Evolutionary conservation across 1,139 yeast species (phyloP).

Genomic region (Scheffersomyces stambukii): DNA sequence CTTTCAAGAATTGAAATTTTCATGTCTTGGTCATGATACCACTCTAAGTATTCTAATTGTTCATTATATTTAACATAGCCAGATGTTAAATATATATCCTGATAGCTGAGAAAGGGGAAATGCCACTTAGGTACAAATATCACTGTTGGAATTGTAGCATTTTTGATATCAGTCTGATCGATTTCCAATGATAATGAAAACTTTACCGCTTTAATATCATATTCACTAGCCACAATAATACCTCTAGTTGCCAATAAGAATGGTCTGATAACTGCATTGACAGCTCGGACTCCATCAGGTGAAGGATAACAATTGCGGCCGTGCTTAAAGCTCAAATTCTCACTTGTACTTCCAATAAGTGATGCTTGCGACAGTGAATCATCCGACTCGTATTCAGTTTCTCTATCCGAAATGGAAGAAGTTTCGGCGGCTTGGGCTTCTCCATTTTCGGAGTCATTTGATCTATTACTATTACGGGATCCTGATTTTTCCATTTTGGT

Average conservation of each 20-base stretch:
- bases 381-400: slow-evolving; percentile 6
- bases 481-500: slow-evolving; percentile 7
- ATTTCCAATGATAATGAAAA: slow-evolving; percentile 46
- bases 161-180: slow-evolving; percentile 7
- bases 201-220: slow-evolving; percentile 45
- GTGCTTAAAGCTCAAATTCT: slow-evolving; percentile 19
- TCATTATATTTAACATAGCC: slow-evolving; percentile 56
- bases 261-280: slow-evolving; percentile 69
- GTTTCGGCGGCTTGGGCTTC: slow-evolving; percentile 2
- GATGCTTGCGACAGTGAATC: slow-evolving; percentile 2
- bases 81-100: slow-evolving; percentile 43
- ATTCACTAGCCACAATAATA: slow-evolving; percentile 43
- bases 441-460: slow-evolving; percentile 1
- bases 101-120: slow-evolving; percentile 45
- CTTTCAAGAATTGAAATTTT: slow-evolving; percentile 1
- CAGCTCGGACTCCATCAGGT: slow-evolving; percentile 65
- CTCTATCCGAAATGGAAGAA: slow-evolving; percentile 2
- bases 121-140: slow-evolving; percentile 73
- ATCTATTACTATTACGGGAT: slow-evolving; percentile 4
- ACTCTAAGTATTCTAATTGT: slow-evolving; percentile 53
- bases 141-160: slow-evolving; percentile 39
- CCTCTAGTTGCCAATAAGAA: slow-evolving; percentile 63
- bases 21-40: slow-evolving; percentile 52
- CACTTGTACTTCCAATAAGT: slow-evolving; percentile 18
- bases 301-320: slow-evolving; percentile 32